A percentile compares a stretch with the other conserved stretches of the same genome.
These are phyloP conservation scores for Dryas octopetala DNA, from an alignment of 306 rosid species.

Conservation along the genomic window DNA sequence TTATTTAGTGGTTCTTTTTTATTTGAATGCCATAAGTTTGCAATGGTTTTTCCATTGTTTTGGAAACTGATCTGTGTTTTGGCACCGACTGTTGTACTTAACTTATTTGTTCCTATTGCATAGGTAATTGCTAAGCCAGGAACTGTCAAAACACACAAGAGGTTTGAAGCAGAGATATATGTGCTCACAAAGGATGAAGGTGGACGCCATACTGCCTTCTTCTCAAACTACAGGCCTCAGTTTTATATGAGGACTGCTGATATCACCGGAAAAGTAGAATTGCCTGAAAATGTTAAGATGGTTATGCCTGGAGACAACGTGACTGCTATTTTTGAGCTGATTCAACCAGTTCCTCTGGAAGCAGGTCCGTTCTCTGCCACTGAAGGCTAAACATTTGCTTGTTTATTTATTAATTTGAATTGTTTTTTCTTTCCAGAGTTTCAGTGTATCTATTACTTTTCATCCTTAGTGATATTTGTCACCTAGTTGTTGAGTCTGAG, in stretches of 20 bases:
- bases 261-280: conserved; percentile 88
- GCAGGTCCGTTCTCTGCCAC: conserved; percentile 51
- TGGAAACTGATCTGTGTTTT: neutral
- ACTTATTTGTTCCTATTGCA: conserved; percentile 7
- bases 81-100: neutral
- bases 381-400: neutral
- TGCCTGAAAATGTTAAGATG: conserved; percentile 91
- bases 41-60: neutral
- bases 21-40: neutral
- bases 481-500: neutral
- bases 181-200: conserved; percentile 99
- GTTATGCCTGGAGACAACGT: conserved; percentile 99
- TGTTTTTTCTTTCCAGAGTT: neutral
- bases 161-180: conserved; percentile 94
- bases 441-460: neutral
- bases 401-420: neutral
- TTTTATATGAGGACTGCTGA: conserved; percentile 98
- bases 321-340: conserved; percentile 81
- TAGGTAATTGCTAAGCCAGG: conserved; percentile 98
- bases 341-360: conserved; percentile 88
- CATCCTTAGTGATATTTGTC: neutral
- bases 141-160: conserved; percentile 72
- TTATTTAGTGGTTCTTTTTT: neutral
- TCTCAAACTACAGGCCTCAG: conserved; percentile 95
- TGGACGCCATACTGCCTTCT: conserved; percentile 96